Conservation (phyloP, 768 basidiomycete genomes). For the Lentinula sp. region DNA sequence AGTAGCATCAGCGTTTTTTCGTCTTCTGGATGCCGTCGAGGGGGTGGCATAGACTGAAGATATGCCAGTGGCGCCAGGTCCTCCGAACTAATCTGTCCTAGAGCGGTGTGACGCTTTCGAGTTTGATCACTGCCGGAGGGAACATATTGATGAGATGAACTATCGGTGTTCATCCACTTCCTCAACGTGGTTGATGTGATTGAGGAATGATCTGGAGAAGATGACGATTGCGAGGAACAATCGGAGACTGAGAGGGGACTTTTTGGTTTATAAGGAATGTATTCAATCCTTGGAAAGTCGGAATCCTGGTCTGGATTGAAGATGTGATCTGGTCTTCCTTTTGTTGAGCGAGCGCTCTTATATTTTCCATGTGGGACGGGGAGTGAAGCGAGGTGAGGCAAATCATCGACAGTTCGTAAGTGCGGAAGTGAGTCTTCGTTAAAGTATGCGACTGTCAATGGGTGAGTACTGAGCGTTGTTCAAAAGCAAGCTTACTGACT, state of each 20-base stretch:
- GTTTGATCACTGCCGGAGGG: not conserved
- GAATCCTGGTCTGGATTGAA: conserved; percentile 37
- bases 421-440: conserved; percentile 62
- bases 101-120: not conserved
- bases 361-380: conserved; percentile 35
- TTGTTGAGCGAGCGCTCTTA: conserved; percentile 64
- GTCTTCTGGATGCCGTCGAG: conserved; percentile 64
- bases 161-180: conserved; percentile 7
- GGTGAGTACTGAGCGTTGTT: conserved; percentile 10
- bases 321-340: conserved; percentile 47
- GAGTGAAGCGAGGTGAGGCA: conserved; percentile 33
- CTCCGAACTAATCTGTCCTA: conserved; percentile 10
- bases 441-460: conserved; percentile 64
- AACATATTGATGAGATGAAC: not conserved
- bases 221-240: not conserved
- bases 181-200: not conserved
- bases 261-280: conserved; percentile 34
- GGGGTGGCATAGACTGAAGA: conserved; percentile 56
- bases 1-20: conserved; percentile 41
- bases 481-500: conserved; percentile 36
- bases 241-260: conserved; percentile 1
- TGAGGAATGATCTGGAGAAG: not conserved
- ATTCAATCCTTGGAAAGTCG: conserved; percentile 36
- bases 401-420: conserved; percentile 58
- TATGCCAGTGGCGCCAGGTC: conserved; percentile 64